Conservation (phyloP, 1,139 yeast genomes). For the Blastobotrys apis region DNA sequence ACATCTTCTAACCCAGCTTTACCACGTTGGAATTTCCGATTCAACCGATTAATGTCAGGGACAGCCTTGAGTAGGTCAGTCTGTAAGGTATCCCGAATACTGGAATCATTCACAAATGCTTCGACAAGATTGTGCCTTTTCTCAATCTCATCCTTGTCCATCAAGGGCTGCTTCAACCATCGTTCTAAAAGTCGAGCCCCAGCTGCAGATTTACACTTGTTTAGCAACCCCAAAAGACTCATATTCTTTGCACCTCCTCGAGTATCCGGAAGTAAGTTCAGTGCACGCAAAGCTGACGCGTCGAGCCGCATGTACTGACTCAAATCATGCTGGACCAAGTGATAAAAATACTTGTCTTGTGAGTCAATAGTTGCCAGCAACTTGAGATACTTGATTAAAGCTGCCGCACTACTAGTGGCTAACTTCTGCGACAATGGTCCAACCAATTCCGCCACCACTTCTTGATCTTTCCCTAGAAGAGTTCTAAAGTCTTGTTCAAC, state of each 20-base stretch:
- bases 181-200: constrained; percentile 84
- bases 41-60: constrained; percentile 76
- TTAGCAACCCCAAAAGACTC: constrained; percentile 76
- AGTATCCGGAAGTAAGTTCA: constrained; percentile 72
- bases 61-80: constrained; percentile 65
- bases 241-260: constrained; percentile 49
- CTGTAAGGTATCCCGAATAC: constrained; percentile 61
- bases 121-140: constrained; percentile 73
- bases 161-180: constrained; percentile 94
- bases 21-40: constrained; percentile 57
- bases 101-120: constrained; percentile 58
- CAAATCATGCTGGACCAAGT: constrained; percentile 61
- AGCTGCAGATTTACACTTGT: constrained; percentile 80
- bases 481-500: constrained; percentile 71
- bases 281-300: constrained; percentile 81
- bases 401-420: constrained; percentile 53
- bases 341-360: constrained; percentile 44
- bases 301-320: constrained; percentile 82
- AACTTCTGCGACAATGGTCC: constrained; percentile 48
- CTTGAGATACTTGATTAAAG: constrained; percentile 61
- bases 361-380: constrained; percentile 53
- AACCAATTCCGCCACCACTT: constrained; percentile 48
- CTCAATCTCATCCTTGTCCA: constrained; percentile 53
- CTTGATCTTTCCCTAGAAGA: constrained; percentile 50
- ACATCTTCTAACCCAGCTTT: constrained; percentile 73